These are phyloP conservation scores for Chenopodium quinoa DNA, from an alignment of 148 eudicot species.

Conservation along the genomic window DNA sequence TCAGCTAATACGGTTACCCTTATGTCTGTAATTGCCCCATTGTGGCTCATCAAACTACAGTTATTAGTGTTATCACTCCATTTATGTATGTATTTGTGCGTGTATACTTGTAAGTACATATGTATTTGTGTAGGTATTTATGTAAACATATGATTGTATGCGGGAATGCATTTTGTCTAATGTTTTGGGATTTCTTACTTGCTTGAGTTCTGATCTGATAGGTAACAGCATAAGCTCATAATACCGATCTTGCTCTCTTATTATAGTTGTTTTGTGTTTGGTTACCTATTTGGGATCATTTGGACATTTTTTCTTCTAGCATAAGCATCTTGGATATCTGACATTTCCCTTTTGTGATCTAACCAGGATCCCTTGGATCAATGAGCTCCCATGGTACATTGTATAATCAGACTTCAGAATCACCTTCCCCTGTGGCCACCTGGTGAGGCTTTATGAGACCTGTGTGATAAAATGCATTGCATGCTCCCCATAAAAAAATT, in stretches of 20 bases:
- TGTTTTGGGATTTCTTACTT: background rate
- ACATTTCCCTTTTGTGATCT: slow-evolving; percentile 15
- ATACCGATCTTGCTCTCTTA: background rate
- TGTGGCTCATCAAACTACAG: too few relatives aligned
- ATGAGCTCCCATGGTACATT: slow-evolving; percentile 79
- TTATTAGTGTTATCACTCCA: too few relatives aligned
- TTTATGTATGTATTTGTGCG: too few relatives aligned
- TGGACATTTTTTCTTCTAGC: background rate
- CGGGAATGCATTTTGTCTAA: background rate
- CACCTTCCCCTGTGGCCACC: slow-evolving; percentile 46
- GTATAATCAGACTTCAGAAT: slow-evolving; percentile 53
- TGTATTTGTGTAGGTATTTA: too few relatives aligned
- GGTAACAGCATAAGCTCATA: slow-evolving; percentile 1
- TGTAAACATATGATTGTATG: background rate
- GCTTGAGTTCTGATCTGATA: background rate
- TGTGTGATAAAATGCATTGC: background rate
- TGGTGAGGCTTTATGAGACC: slow-evolving; percentile 48
- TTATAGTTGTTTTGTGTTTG: background rate
- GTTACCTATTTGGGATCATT: background rate
- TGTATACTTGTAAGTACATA: too few relatives aligned
- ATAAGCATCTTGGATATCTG: background rate
- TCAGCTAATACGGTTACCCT: too few relatives aligned
- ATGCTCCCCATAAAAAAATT: too few relatives aligned
- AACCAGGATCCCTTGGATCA: slow-evolving; percentile 84
- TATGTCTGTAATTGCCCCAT: too few relatives aligned